phyloP scores from a whole-genome alignment of 108 stramenopile species.

The Fragilaria radians region DNA sequence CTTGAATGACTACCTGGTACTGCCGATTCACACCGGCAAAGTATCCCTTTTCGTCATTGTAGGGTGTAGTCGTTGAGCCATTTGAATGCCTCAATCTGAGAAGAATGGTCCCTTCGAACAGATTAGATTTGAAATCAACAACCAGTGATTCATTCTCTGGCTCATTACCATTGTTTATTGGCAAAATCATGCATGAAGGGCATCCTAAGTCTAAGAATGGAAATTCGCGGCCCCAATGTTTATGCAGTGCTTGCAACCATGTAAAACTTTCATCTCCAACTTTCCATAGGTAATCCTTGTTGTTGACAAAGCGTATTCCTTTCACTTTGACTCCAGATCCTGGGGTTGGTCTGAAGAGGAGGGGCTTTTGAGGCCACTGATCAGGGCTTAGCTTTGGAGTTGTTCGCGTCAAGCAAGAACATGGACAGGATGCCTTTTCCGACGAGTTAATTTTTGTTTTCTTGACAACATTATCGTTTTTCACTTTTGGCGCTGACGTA shows the following conservation, averaged over 20 bases:
- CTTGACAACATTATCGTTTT: not conserved
- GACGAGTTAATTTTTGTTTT: not conserved
- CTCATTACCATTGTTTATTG: constrained; percentile 77
- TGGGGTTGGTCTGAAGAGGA: constrained; percentile 36
- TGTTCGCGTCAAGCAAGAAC: constrained; percentile 6
- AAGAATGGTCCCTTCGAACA: constrained; percentile 62
- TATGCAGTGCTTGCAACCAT: constrained; percentile 3
- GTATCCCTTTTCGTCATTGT: constrained; percentile 44
- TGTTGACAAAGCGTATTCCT: constrained; percentile 40
- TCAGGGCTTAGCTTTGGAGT: no score
- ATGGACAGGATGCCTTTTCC: constrained; percentile 16
- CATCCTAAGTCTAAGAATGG: constrained; percentile 9
- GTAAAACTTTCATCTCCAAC: constrained; percentile 9
- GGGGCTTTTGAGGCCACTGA: no score
- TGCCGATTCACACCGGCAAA: constrained; percentile 47
- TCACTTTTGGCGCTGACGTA: not conserved
- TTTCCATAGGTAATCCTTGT: constrained; percentile 25
- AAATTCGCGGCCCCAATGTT: constrained; percentile 12
- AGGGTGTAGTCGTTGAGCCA: constrained; percentile 31
- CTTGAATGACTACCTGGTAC: constrained; percentile 50
- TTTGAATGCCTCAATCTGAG: constrained; percentile 40
- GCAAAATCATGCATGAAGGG: constrained; percentile 39
- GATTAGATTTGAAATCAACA: constrained; percentile 62
- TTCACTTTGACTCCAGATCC: constrained; percentile 44
- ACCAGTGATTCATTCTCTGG: constrained; percentile 40